Percentiles rank a stretch among this genome's conserved stretches.
Conservation (phyloP, 2,329 filamentous ascomycete genomes). For the Colletotrichum navitas region DNA sequence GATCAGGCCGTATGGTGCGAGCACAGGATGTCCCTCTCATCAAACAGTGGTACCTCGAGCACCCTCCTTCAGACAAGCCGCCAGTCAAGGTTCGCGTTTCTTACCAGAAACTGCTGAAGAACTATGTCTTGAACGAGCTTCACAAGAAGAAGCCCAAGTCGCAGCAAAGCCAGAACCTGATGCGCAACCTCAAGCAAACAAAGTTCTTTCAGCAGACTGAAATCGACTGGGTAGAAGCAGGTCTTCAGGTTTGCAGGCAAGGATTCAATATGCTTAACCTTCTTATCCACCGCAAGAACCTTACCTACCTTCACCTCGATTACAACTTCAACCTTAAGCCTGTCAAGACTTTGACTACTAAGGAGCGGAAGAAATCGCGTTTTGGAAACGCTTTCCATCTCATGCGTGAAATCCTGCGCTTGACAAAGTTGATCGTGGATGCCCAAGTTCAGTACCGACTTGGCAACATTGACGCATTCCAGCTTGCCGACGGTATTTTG, state of each 20-base stretch:
- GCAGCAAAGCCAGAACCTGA: conserved; percentile 91
- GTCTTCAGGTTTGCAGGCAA: conserved; percentile 96
- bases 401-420: conserved; percentile 95
- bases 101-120: conserved; percentile 97
- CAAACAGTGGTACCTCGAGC: conserved; percentile 98
- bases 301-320: conserved; percentile 97
- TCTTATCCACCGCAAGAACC: conserved; percentile 96
- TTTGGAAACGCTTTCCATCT: conserved; percentile 99
- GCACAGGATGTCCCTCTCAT: conserved; percentile 97
- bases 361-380: conserved; percentile 98
- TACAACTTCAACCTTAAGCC: conserved; percentile 99
- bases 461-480: conserved; percentile 98
- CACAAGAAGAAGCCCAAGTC: conserved; percentile 97
- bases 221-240: conserved; percentile 99
- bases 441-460: conserved; percentile 97
- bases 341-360: conserved; percentile 97
- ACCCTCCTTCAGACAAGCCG: conserved; percentile 85
- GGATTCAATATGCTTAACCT: conserved; percentile 99
- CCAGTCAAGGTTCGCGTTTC: conserved; percentile 98
- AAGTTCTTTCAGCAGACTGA: conserved; percentile 99
- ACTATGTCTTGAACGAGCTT: conserved; percentile 94
- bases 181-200: conserved; percentile 91
- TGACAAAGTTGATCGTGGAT: conserved; percentile 98
- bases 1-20: conserved; percentile 95
- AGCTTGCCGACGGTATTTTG: conserved; percentile 97